These are phyloP conservation scores for Monoraphidium neglectum DNA, from an alignment of 139 green algal genomes.

Conservation along the genomic window DNA sequence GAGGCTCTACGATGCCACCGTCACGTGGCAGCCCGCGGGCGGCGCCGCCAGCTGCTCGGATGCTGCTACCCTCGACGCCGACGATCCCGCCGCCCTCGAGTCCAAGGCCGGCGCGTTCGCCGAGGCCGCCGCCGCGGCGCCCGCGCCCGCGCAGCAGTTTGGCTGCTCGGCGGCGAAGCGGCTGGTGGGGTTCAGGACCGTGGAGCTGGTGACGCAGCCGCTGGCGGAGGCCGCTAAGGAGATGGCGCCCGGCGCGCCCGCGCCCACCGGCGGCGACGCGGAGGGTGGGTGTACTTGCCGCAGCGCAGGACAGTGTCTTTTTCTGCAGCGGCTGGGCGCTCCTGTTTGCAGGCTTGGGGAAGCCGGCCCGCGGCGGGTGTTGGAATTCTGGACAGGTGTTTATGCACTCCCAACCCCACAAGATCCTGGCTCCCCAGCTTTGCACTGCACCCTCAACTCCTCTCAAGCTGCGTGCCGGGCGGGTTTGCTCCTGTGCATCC, in stretches of 20 bases:
- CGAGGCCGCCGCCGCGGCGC: background rate
- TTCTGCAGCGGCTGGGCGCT: background rate
- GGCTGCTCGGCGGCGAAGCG: conserved; percentile 8
- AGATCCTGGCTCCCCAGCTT: too few species aligned
- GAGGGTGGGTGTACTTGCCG: background rate
- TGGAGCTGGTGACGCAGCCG: conserved; percentile 62
- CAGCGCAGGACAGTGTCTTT: background rate
- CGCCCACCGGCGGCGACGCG: background rate
- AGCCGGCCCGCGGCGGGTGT: too few species aligned
- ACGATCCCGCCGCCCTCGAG: background rate
- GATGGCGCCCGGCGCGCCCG: background rate
- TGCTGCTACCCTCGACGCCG: background rate
- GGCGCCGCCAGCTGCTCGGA: background rate
- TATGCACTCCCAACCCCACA: too few species aligned
- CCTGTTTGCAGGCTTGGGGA: background rate
- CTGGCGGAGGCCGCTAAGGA: conserved; percentile 14
- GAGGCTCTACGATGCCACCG: conserved; percentile 31
- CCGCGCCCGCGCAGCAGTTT: background rate
- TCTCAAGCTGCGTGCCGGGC: too few species aligned
- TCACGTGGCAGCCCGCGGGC: background rate
- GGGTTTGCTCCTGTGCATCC: too few species aligned
- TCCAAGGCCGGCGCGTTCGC: too few species aligned
- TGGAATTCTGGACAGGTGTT: too few species aligned
- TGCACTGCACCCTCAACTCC: too few species aligned
- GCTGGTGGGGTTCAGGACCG: conserved; percentile 57